A percentile compares a stretch with the other conserved stretches of the same genome.
Evolutionary conservation across 441 rosid genomes (phyloP).

Genomic region (Dalechampia spathulata): DNA sequence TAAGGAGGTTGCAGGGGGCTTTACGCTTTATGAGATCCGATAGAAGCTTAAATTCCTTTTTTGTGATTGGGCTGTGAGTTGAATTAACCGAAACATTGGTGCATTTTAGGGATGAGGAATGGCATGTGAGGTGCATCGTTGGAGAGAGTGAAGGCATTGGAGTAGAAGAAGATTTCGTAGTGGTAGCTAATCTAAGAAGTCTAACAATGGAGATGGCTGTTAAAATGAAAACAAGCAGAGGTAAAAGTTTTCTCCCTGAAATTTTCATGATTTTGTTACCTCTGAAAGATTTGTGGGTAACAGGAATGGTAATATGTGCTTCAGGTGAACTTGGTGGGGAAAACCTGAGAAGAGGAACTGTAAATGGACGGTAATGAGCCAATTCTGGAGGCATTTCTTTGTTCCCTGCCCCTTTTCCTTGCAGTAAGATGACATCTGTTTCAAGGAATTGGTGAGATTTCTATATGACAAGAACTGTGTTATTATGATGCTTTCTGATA

Average conservation of each 20-base stretch:
- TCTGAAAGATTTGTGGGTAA: conserved; percentile 23
- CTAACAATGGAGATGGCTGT: conserved; percentile 54
- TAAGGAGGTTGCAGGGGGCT: conserved; percentile 79
- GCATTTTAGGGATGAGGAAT: conserved; percentile 25
- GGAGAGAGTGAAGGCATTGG: conserved; percentile 25
- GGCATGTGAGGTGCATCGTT: conserved; percentile 24
- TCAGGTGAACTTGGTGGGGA: conserved; percentile 44
- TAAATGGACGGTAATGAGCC: conserved; percentile 32
- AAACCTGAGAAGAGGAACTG: conserved; percentile 34
- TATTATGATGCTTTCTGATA: conserved; percentile 5
- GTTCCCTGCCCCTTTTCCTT: conserved; percentile 7
- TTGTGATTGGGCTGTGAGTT: conserved; percentile 18
- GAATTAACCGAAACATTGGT: conserved; percentile 14
- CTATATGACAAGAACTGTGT: conserved; percentile 6
- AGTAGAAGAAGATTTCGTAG: conserved; percentile 40
- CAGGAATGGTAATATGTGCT: conserved; percentile 6
- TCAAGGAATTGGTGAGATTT: conserved; percentile 13
- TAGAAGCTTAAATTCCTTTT: conserved; percentile 60
- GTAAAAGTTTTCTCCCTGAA: conserved; percentile 53
- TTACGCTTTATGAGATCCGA: conserved; percentile 32
- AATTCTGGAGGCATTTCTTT: conserved; percentile 71
- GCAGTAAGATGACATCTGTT: conserved; percentile 21
- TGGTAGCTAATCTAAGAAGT: conserved; percentile 43
- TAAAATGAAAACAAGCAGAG: conserved; percentile 49
- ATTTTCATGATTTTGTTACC: conserved; percentile 40